These are phyloP conservation scores for Capronia coronata DNA, from an alignment of 2,329 filamentous ascomycete genomes.

Conservation along the genomic window DNA sequence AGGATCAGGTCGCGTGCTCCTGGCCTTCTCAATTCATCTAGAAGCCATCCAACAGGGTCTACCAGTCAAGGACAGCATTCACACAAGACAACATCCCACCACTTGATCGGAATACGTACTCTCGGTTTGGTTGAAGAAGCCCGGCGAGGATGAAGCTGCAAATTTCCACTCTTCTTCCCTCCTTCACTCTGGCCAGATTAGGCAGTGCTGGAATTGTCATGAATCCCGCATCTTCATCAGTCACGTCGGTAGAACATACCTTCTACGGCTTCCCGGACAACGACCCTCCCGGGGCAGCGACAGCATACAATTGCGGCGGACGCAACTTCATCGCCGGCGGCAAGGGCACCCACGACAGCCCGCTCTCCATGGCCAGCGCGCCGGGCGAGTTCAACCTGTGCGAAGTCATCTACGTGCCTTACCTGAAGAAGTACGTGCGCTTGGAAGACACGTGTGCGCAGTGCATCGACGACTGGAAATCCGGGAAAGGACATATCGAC, in stretches of 20 bases:
- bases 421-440: constrained; percentile 41
- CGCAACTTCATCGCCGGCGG: constrained; percentile 38
- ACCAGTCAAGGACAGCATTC: no score
- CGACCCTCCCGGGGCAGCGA: constrained; percentile 34
- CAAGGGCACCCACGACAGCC: constrained; percentile 39
- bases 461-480: constrained; percentile 31
- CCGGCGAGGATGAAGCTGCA: no score
- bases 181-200: no score
- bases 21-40: no score
- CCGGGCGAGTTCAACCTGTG: constrained; percentile 38
- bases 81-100: no score
- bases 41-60: no score
- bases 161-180: no score
- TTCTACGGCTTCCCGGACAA: constrained; percentile 42
- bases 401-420: constrained; percentile 43
- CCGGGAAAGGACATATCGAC: constrained; percentile 33
- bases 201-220: no score
- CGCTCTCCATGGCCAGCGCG: constrained; percentile 41
- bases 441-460: constrained; percentile 35
- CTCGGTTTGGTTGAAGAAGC: no score
- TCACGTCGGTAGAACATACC: constrained; percentile 30
- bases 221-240: no score
- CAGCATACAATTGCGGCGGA: constrained; percentile 35
- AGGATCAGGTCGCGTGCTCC: no score
- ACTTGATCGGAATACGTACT: no score